Base-by-base conservation (phyloP, 495 filamentous ascomycete genomes). In the Mycothermus thermophilus region DNA sequence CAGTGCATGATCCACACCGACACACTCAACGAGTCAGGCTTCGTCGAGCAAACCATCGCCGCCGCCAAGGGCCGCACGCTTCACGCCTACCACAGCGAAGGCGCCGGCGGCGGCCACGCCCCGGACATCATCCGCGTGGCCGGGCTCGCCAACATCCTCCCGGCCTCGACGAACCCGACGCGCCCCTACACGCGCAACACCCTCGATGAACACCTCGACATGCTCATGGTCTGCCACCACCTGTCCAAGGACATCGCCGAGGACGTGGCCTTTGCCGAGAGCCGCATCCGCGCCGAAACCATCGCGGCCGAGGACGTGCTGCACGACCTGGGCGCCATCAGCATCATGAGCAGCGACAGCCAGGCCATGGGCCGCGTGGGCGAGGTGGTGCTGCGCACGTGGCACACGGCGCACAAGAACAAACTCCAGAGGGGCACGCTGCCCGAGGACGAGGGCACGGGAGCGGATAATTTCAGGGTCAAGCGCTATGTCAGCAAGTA, bases 151-250 rank as follows among this genome's bases (percentile, higher is more conserved):
- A 92, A 97, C 50, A 88, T 97, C 0, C 72, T 97, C 3, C 90
- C 90, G 7, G 84, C 78, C 10, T 83, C 76, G 31, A 97, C 90
- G 0, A 97, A 93, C 58, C 90, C 90, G 0, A 97, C 90, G 11
- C 69, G 90, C 3, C 90, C 90, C 3, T 96, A 78, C 62, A 97
- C 90, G 8, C 56, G 63, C 26, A 97, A 97, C 62, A 97, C 90
- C 3, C 71, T 96, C 0, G 90, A 95, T 41, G 90, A 97, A 61
- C 90, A 97, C 59, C 72, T 95, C 1, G 90, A 96, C 57, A 97
- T 97, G 90, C 58, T 97, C 22, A 96, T 96, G 90, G 83, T 93
- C 17, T 97, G 90, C 71, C 90, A 97, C 51, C 92, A 97, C 51
- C 61, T 96, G 13, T 80, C 74, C 30, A 84, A 80, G 58, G 75